Percentiles rank a stretch among this genome's conserved stretches.
Conservation (phyloP, 2,329 filamentous ascomycete species). For the Pseudocercospora fijiensis region DNA sequence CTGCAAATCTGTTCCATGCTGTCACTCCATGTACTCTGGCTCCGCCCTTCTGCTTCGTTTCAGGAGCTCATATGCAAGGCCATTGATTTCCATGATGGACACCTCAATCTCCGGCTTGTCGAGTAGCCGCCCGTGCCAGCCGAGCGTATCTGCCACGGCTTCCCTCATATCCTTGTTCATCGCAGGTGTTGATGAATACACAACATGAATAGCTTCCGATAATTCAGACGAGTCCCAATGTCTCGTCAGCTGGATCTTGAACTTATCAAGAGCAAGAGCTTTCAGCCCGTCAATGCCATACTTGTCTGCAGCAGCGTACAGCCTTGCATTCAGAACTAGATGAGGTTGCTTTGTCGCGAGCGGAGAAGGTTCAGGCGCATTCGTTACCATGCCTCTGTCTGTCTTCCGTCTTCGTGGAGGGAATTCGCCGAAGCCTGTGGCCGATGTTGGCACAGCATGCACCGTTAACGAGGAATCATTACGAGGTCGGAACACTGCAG, state of each 20-base stretch:
- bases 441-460: slow-evolving; percentile 24
- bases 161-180: slow-evolving; percentile 37
- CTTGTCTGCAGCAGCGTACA: slow-evolving; percentile 30
- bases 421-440: slow-evolving; percentile 18
- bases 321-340: slow-evolving; percentile 27
- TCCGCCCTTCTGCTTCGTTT: slow-evolving; percentile 27
- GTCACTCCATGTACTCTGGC: slow-evolving; percentile 25
- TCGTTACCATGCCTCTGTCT: slow-evolving; percentile 18
- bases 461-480: slow-evolving; percentile 27
- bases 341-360: slow-evolving; percentile 26
- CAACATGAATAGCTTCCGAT: slow-evolving; percentile 32
- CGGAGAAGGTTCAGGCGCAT: slow-evolving; percentile 26
- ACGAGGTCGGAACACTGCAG: slow-evolving; percentile 13
- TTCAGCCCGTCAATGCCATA: slow-evolving; percentile 32
- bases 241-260: slow-evolving; percentile 28
- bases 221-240: slow-evolving; percentile 35
- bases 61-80: slow-evolving; percentile 34
- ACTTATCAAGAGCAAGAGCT: slow-evolving; percentile 29
- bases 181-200: slow-evolving; percentile 33
- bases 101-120: slow-evolving; percentile 33
- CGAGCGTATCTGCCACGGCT: slow-evolving; percentile 31
- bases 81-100: slow-evolving; percentile 32
- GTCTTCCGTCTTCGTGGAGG: slow-evolving; percentile 16
- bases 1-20: too few relatives aligned
- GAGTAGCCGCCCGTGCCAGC: slow-evolving; percentile 28